Percentiles rank a stretch among this genome's conserved stretches.
Evolutionary conservation across 768 basidiomycete species (phyloP).

Genomic region (Coprinopsis cinerea): DNA sequence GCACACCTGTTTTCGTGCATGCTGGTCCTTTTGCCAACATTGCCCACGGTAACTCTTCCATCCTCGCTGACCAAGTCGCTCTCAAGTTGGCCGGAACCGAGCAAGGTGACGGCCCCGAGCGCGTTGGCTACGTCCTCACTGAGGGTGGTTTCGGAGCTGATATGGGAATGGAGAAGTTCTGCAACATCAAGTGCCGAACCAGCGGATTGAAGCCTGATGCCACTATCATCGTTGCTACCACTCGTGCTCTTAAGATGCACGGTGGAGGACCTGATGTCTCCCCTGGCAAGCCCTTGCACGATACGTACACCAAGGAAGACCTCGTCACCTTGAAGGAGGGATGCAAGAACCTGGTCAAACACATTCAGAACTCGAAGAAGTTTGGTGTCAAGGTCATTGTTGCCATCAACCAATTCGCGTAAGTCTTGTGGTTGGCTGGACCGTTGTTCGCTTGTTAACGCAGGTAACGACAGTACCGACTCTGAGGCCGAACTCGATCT

Average conservation of each 20-base stretch:
- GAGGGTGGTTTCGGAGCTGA: slow-evolving; percentile 99
- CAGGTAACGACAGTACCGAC: slow-evolving; percentile 88
- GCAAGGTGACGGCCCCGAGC: slow-evolving; percentile 75
- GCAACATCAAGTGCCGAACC: slow-evolving; percentile 97
- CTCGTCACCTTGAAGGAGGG: slow-evolving; percentile 85
- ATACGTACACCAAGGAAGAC: slow-evolving; percentile 92
- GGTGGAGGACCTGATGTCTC: slow-evolving; percentile 96
- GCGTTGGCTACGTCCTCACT: slow-evolving; percentile 92
- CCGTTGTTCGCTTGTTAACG: too few relatives aligned
- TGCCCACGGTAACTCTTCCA: slow-evolving; percentile 97
- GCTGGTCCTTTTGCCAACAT: slow-evolving; percentile 99
- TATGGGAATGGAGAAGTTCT: slow-evolving; percentile 99
- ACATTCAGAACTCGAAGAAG: slow-evolving; percentile 92
- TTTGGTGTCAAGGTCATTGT: slow-evolving; percentile 96
- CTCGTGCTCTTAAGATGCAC: slow-evolving; percentile 98
- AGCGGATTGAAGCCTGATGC: slow-evolving; percentile 93
- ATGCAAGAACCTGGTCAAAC: slow-evolving; percentile 87
- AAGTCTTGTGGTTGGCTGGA: slow-evolving; percentile 35
- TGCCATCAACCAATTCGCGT: slow-evolving; percentile 94
- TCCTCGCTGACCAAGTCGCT: slow-evolving; percentile 94
- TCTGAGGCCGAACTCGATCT: slow-evolving; percentile 85
- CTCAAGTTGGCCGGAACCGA: slow-evolving; percentile 96
- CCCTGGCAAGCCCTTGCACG: slow-evolving; percentile 89
- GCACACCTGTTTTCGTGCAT: slow-evolving; percentile 98
- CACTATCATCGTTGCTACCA: slow-evolving; percentile 93